Evolutionary conservation across 1,139 yeast species (phyloP).

Genomic region (Yamadazyma pseudoaaseri): DNA sequence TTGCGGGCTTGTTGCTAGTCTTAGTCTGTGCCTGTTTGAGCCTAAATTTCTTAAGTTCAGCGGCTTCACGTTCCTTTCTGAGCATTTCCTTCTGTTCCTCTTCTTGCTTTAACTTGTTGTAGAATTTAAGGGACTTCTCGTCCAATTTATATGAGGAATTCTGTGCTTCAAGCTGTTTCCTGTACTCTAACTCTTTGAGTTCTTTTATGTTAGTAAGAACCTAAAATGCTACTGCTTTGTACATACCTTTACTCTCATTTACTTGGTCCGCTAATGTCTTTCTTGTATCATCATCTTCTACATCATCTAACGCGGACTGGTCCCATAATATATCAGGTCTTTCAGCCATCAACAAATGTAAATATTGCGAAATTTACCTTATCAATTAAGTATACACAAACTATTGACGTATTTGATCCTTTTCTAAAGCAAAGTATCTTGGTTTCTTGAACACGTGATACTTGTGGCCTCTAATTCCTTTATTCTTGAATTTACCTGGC

Average conservation of each 20-base stretch:
- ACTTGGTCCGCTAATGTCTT: slow-evolving; percentile 39
- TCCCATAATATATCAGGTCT: slow-evolving; percentile 1
- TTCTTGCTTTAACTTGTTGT: slow-evolving; percentile 20
- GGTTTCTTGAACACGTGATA: slow-evolving; percentile 95
- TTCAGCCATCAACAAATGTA: no score
- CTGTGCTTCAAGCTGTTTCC: slow-evolving; percentile 30
- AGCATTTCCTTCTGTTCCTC: slow-evolving; percentile 16
- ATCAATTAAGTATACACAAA: not conserved
- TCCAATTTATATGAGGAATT: slow-evolving; percentile 40
- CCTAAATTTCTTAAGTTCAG: slow-evolving; percentile 9
- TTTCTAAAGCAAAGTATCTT: slow-evolving; percentile 55
- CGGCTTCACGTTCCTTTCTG: slow-evolving; percentile 9
- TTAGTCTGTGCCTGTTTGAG: slow-evolving; percentile 6
- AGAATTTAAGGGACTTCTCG: slow-evolving; percentile 28
- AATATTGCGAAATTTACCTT: slow-evolving; percentile 3
- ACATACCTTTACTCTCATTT: slow-evolving; percentile 32
- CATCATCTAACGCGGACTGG: slow-evolving; percentile 1
- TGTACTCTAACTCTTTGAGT: slow-evolving; percentile 31
- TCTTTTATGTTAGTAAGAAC: slow-evolving; percentile 19
- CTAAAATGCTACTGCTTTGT: not conserved
- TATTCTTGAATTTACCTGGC: slow-evolving; percentile 85
- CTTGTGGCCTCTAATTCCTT: slow-evolving; percentile 89
- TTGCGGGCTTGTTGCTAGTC: no score
- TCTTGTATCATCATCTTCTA: slow-evolving; percentile 18
- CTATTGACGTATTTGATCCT: slow-evolving; percentile 2